Conservation (phyloP, 2,329 filamentous ascomycete species). For the Fusarium nelsonii region DNA sequence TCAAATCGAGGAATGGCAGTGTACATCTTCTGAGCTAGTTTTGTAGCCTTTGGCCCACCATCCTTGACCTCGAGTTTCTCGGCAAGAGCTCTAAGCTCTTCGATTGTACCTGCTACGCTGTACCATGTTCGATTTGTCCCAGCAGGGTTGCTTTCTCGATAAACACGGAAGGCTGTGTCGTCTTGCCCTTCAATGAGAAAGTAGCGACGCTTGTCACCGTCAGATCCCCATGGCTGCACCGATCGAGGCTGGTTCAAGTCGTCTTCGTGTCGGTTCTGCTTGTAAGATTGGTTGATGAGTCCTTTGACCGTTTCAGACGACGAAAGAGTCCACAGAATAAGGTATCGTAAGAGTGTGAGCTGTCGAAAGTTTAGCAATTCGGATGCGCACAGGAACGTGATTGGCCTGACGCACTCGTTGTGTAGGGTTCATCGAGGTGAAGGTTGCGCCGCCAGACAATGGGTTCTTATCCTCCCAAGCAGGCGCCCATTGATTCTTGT, state of each 20-base stretch:
- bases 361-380: slow-evolving; percentile 54
- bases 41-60: slow-evolving; percentile 82
- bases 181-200: slow-evolving; percentile 94
- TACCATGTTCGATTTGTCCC: slow-evolving; percentile 86
- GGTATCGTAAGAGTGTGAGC: slow-evolving; percentile 84
- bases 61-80: slow-evolving; percentile 82
- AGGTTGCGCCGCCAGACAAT: slow-evolving; percentile 81
- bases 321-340: slow-evolving; percentile 89
- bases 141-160: slow-evolving; percentile 90
- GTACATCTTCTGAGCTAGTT: slow-evolving; percentile 80
- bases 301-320: slow-evolving; percentile 86
- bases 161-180: slow-evolving; percentile 93
- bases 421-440: slow-evolving; percentile 83
- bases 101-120: slow-evolving; percentile 90
- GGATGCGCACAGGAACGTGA: not conserved
- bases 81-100: slow-evolving; percentile 81
- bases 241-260: slow-evolving; percentile 87
- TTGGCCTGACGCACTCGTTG: slow-evolving; percentile 74
- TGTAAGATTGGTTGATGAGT: slow-evolving; percentile 89
- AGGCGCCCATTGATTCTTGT: slow-evolving; percentile 89
- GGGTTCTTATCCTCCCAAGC: slow-evolving; percentile 88
- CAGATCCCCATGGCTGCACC: slow-evolving; percentile 89
- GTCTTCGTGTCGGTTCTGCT: slow-evolving; percentile 84
- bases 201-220: slow-evolving; percentile 92
- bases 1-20: slow-evolving; percentile 90